Evolutionary conservation across 495 filamentous ascomycete species (phyloP), one percentile per base, ranked within the genome.

Genomic region (Clavariopsis aquatica): DNA sequence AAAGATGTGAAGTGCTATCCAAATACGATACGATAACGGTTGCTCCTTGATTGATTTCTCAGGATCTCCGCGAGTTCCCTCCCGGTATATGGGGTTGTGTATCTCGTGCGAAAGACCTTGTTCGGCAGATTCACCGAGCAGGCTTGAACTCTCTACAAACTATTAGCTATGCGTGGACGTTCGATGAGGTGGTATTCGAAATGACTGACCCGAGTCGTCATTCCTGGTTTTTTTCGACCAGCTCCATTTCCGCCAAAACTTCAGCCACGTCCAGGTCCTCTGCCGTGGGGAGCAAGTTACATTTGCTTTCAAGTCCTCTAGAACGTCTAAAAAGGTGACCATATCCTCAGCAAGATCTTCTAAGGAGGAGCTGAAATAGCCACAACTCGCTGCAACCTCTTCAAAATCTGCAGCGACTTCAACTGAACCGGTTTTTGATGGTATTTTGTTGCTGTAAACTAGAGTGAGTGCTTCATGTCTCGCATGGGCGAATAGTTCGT

Each of bases 311-410:
- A 98, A 73, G 52, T 96, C 89, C 66, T 96, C 91, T 20, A 98
- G 72, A 20, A 95, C 87, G 43, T 88, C 81, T n/a, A 98, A 75
- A 64, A 93, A 90, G 12, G 80, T 83, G 59, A 89, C 83, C 80
- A 96, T 87, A 72, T 96, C 91, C 71, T 96, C 89, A 0, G 92
- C 92, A 74, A 98, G 91, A 65, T 91, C 87, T 59, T 92, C 82
- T 26, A 98, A 78, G 20, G 89, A 92, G 70, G 92, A 96, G 71
- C 88, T 90, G 73, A 97, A 98, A 72, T 98, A 91, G 2, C 93
- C 93, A 70, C 94, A 98, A 47, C 91, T 93, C 5, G 94, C 94
- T 29, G 92, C 91, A 9, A 98, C 92, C 75, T 98, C 94, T 73
- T 98, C 94, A 52, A 96, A 89, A 71, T 96, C 94, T 6, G 94